These are phyloP conservation scores for Xylaria sp. DNA, from an alignment of 2,329 filamentous ascomycete genomes.

Conservation along the genomic window DNA sequence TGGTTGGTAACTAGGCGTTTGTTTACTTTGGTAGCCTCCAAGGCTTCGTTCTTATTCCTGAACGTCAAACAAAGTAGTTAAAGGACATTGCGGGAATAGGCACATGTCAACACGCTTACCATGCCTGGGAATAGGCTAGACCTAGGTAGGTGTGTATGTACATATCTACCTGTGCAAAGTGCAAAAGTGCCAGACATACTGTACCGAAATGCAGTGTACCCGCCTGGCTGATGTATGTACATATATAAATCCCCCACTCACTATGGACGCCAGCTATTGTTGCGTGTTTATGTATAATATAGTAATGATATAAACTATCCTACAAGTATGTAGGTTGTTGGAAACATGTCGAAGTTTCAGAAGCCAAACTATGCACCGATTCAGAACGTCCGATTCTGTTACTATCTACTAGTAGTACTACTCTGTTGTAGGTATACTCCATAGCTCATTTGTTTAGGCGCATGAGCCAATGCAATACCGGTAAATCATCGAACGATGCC, in stretches of 20 bases:
- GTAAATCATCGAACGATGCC: slow-evolving; percentile 29
- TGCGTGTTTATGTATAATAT: background rate
- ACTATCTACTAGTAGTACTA: background rate
- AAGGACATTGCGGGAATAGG: background rate
- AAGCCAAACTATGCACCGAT: background rate
- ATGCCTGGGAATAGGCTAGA: background rate
- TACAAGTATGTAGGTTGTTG: background rate
- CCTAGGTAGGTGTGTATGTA: background rate
- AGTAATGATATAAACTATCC: background rate
- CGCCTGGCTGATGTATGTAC: too few species aligned
- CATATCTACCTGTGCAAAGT: background rate
- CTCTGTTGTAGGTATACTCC: background rate
- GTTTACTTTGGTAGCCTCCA: background rate
- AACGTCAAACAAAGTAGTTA: background rate
- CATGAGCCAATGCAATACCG: slow-evolving; percentile 11
- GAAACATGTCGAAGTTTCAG: slow-evolving; percentile 1
- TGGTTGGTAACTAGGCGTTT: background rate
- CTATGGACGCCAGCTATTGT: background rate
- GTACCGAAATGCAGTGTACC: background rate
- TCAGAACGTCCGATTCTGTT: background rate
- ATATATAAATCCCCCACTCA: background rate
- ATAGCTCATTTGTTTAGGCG: slow-evolving; percentile 1
- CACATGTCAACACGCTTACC: background rate
- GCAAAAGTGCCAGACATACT: slow-evolving; percentile 2
- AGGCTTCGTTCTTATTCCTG: background rate